A percentile compares a stretch with the other conserved stretches of the same genome.
Evolutionary conservation across 1,139 yeast species (phyloP).

Genomic region (Scheffersomyces titani): DNA sequence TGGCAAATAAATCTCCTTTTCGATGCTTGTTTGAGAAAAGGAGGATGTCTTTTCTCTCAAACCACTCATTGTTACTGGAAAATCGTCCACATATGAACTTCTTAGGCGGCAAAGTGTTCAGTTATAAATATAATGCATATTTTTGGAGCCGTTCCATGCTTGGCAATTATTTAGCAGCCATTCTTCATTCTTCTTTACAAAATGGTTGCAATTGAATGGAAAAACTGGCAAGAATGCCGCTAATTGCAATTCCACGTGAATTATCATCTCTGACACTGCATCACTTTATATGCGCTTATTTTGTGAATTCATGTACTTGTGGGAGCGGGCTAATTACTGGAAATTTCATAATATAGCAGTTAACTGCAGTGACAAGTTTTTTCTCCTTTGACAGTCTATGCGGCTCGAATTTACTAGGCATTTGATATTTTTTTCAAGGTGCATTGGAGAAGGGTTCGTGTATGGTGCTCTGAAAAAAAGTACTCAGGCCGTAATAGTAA

Average conservation of each 20-base stretch:
- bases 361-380: not conserved
- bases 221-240: not conserved
- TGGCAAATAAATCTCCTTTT: constrained; percentile 10
- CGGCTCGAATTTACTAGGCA: not conserved
- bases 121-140: too few relatives aligned
- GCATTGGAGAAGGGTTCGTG: not conserved
- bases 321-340: not conserved
- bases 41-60: constrained; percentile 27
- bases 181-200: not conserved
- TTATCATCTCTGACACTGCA: not conserved
- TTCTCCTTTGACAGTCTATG: not conserved
- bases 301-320: not conserved
- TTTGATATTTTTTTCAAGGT: not conserved
- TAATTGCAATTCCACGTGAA: not conserved
- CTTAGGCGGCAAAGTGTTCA: not conserved
- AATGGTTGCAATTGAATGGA: not conserved
- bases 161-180: not conserved
- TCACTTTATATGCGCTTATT: not conserved
- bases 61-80: not conserved
- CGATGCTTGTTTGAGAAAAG: constrained; percentile 19
- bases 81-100: not conserved
- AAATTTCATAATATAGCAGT: not conserved
- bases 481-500: not conserved
- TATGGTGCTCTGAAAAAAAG: too few relatives aligned
- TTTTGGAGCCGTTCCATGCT: not conserved